Evolutionary conservation across 352 stramenopile genomes (phyloP).

Genomic region (Pseudoperonospora humuli): DNA sequence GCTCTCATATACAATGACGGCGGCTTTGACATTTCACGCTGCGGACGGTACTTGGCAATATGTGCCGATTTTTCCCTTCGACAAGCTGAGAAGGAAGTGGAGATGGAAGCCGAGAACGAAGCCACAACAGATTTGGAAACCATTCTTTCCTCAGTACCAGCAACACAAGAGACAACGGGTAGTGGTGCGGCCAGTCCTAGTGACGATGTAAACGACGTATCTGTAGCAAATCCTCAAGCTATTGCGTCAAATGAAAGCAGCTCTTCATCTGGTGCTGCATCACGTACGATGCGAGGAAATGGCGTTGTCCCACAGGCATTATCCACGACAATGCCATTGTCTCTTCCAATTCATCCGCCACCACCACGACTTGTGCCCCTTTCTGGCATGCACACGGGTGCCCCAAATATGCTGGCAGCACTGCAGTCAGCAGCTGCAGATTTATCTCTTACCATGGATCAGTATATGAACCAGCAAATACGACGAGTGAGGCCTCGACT

Average conservation of each 20-base stretch:
- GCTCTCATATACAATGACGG: slow-evolving; percentile 97
- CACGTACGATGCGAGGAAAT: slow-evolving; percentile 5
- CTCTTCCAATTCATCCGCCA: slow-evolving; percentile 27
- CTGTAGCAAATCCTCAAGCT: slow-evolving; percentile 31
- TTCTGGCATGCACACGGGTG: slow-evolving; percentile 23
- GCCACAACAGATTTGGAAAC: slow-evolving; percentile 65
- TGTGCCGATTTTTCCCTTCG: slow-evolving; percentile 92
- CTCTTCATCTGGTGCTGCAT: slow-evolving; percentile 20
- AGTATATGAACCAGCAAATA: slow-evolving; percentile 80
- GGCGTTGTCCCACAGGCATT: slow-evolving; percentile 2
- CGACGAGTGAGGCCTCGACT: slow-evolving; percentile 65
- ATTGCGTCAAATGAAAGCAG: slow-evolving; percentile 30
- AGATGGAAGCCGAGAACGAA: slow-evolving; percentile 73
- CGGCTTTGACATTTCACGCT: slow-evolving; percentile 94
- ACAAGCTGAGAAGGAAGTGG: slow-evolving; percentile 82
- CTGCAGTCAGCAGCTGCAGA: slow-evolving; percentile 56
- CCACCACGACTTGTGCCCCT: slow-evolving; percentile 32
- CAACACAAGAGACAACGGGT: slow-evolving; percentile 44
- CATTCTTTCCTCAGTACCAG: slow-evolving; percentile 49
- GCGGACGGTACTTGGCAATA: slow-evolving; percentile 90
- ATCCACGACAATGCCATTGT: slow-evolving; percentile 22
- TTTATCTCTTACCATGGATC: slow-evolving; percentile 61
- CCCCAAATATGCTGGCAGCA: slow-evolving; percentile 50
- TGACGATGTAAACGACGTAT: slow-evolving; percentile 58
- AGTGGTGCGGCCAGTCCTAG: slow-evolving; percentile 47